Evolutionary conservation across 2,329 filamentous ascomycete genomes (phyloP), one percentile per base, ranked within the genome.

Genomic region (Mycosphaerella sp.): DNA sequence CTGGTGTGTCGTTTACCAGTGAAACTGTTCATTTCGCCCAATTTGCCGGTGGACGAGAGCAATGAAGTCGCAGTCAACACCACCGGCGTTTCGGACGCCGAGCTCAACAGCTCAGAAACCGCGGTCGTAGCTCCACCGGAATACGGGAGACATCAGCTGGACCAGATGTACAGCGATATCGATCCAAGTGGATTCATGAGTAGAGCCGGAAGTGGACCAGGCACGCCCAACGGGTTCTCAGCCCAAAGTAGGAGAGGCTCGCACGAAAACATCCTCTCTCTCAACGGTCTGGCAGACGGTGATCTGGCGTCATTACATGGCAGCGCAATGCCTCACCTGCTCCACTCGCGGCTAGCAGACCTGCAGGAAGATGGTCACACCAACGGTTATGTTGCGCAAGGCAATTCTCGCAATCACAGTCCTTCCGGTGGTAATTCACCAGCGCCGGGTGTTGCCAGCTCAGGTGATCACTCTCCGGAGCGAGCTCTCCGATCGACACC

Each of bases 11-110:
- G 89, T 37, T 80, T 97, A 28, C 90, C 93, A 1, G 80, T 97
- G 13, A 89, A 89, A 49, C 84, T 98, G 35, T 96, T 95, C 71
- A 96, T 97, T 59, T 98, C 93, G 4, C 91, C 93, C 0, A 93
- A 93, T 64, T 82, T 95, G 62, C 86, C 89, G 0, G 80, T 96
- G 34, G 88, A 93, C 62, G 89, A 95, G 46, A 81, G 91, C 54
- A 93, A 95, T 61, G 85, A 87, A 62, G 78, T 97, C 2, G 47
- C 76, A 79, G 63, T 74, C 74, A n/a, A 76, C 1, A 58, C 57
- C n/a, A 62, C 60, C 27, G 59, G 59, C 21, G 53, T 62, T n/a
- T 58, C 64, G 7, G 66, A 70, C 45, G 65, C 79, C 13, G 61
- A 75, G 65, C 66, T 73, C 53, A 70, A 75, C 60, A 66, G 73